Percentiles rank a stretch among this genome's conserved stretches.
phyloP scores from a whole-genome alignment of 2,329 filamentous ascomycete species.

The Trichoderma semiorbis region DNA sequence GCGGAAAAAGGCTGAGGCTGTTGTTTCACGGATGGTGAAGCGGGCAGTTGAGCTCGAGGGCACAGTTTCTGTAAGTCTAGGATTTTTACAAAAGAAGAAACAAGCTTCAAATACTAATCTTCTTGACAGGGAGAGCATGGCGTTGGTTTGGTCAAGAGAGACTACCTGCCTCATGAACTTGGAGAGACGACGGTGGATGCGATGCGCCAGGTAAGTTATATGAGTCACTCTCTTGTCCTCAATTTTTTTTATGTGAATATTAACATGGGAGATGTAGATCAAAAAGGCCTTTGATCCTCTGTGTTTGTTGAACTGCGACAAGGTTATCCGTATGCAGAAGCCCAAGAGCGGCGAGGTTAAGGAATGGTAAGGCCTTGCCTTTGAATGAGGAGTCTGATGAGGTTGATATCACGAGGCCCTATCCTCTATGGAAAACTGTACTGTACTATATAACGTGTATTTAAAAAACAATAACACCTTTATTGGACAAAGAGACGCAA shows the following conservation, averaged over 20 bases:
- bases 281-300: slow-evolving; percentile 78
- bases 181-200: slow-evolving; percentile 71
- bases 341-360: slow-evolving; percentile 41
- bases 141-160: slow-evolving; percentile 78
- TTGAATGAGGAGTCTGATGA: not conserved
- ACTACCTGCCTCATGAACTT: slow-evolving; percentile 76
- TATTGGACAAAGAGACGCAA: not conserved
- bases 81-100: not conserved
- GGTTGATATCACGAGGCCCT: not conserved
- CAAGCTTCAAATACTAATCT: not conserved
- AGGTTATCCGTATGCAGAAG: slow-evolving; percentile 60
- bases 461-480: not conserved
- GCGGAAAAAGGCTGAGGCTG: slow-evolving; percentile 60
- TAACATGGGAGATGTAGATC: slow-evolving; percentile 47
- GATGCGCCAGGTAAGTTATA: slow-evolving; percentile 69
- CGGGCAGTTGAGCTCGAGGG: slow-evolving; percentile 80
- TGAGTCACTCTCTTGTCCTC: not conserved
- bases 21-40: slow-evolving; percentile 84
- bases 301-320: slow-evolving; percentile 66
- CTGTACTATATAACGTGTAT: not conserved
- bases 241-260: not conserved
- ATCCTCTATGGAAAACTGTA: not conserved
- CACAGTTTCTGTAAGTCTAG: slow-evolving; percentile 62
- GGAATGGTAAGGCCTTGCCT: slow-evolving; percentile 41
- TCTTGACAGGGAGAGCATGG: slow-evolving; percentile 68